phyloP scores from a whole-genome alignment of 78 protist genomes.

The Carpediemonas membranifera region DNA sequence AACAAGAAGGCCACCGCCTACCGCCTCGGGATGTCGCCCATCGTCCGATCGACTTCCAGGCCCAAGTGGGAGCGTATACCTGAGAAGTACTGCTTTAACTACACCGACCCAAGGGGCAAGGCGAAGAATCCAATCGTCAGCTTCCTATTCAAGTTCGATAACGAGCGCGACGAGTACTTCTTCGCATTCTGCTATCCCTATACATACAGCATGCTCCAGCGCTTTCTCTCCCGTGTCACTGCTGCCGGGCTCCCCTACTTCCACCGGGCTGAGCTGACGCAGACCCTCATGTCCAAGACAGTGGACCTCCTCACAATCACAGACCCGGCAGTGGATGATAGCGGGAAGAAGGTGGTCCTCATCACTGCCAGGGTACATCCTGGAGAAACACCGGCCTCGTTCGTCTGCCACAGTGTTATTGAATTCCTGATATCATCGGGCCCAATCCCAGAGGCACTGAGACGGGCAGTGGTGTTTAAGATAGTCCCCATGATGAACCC shows the following conservation, averaged over 20 bases:
- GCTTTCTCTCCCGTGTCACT: constrained; percentile 15
- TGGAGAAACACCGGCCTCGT: constrained; percentile 32
- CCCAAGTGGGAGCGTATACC: constrained; percentile 39
- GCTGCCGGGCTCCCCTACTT: not conserved
- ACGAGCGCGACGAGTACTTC: constrained; percentile 24
- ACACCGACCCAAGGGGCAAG: constrained; percentile 15
- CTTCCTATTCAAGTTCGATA: constrained; percentile 25
- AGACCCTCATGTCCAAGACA: constrained; percentile 7
- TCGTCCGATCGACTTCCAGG: constrained; percentile 8
- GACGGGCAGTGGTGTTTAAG: not conserved
- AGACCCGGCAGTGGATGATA: not conserved
- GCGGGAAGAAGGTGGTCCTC: not conserved
- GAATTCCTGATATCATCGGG: not conserved
- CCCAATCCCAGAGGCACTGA: constrained; percentile 1
- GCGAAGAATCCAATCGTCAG: constrained; percentile 19
- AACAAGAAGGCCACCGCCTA: constrained; percentile 24
- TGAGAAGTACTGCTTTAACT: constrained; percentile 4
- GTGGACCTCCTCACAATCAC: constrained; percentile 32
- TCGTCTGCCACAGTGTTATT: constrained; percentile 18
- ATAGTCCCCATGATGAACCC: constrained; percentile 56
- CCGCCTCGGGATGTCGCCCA: constrained; percentile 43
- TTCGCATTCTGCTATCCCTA: constrained; percentile 51
- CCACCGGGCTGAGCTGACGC: constrained; percentile 7
- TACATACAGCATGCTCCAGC: constrained; percentile 39
- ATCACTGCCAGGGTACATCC: constrained; percentile 39